Evolutionary conservation across 176 grass and related monocot species (phyloP), one percentile per base, ranked within the genome.

Genomic region (Carex myosuroides): DNA sequence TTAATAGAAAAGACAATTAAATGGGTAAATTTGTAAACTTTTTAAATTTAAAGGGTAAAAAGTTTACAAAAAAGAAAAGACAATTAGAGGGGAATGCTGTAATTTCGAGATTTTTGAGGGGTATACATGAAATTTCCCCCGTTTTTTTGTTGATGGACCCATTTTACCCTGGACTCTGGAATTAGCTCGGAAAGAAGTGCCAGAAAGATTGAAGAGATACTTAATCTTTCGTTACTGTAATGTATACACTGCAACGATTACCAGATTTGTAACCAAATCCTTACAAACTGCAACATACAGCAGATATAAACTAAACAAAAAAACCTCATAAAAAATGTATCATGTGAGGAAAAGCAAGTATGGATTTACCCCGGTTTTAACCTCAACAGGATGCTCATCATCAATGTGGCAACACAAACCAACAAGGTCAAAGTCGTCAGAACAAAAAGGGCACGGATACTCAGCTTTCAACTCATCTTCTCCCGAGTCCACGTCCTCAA

Each of bases 371-470:
- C 90, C 90, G 56, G 81, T 88, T 73, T 83, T 94, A 52, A 83
- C 87, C 85, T 97, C 76, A 4, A 62, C 58, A 55, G 56, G 77
- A 82, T 97, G 94, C 70, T 97, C 88, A 50, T 92, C 90, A 3
- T 97, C 90, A 75, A 97, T 90, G 85, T 94, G 94, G 85, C 64
- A 92, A 82, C 83, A 89, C 80, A 97, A 44, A 41, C 85, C 92
- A 44, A 97, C 85, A 4, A 87, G 48, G 75, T 94, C 90, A 41
- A 94, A 91, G 84, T 97, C 92, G 73, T 94, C 92, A 50, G 81
- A 79, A 91, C 94, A 97, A 88, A 97, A 97, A n/a, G 92, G 94
- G 90, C 94, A 97, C 4, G 73, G 85, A 39, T 92, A 83, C 59
- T 94, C 91, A 22, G 35, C 71, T 11, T 59, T 70, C 41, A 44